phyloP scores from a whole-genome alignment of 441 rosid species.

The Populus hybrid region DNA sequence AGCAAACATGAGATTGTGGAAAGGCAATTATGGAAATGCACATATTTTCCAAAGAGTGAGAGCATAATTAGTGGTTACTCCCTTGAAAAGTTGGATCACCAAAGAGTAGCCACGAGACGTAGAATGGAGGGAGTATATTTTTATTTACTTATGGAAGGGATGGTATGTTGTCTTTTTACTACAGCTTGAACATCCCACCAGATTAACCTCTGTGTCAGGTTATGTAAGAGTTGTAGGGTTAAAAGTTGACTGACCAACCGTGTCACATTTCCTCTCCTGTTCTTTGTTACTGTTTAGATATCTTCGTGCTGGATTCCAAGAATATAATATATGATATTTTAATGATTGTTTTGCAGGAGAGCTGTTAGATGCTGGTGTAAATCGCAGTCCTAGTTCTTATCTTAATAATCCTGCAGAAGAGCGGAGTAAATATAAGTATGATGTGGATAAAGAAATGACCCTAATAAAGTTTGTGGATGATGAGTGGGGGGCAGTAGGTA shows the following conservation, averaged over 20 bases:
- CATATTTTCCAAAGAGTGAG: neutral
- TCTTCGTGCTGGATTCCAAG: neutral
- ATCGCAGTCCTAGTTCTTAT: conserved; percentile 95
- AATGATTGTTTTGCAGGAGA: conserved; percentile 52
- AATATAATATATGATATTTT: conserved; percentile 5
- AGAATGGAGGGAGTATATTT: neutral
- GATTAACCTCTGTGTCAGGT: neutral
- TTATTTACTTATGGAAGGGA: too few species aligned
- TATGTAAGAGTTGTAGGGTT: neutral
- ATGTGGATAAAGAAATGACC: conserved; percentile 94
- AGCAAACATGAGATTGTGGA: neutral
- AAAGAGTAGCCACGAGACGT: neutral
- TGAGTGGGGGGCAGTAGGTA: conserved; percentile 82
- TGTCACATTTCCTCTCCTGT: neutral
- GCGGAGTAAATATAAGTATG: conserved; percentile 60
- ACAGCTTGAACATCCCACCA: neutral
- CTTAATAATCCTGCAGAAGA: conserved; percentile 76
- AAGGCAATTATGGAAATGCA: neutral
- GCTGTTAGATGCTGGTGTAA: conserved; percentile 78
- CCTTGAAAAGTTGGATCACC: neutral
- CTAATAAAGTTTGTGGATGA: conserved; percentile 87
- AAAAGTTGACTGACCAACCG: neutral
- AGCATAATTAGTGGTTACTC: neutral
- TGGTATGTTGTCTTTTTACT: neutral
- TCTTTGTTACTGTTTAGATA: neutral